Conservation (phyloP, 2,329 filamentous ascomycete species). For the Sclerotinia nivalis region DNA sequence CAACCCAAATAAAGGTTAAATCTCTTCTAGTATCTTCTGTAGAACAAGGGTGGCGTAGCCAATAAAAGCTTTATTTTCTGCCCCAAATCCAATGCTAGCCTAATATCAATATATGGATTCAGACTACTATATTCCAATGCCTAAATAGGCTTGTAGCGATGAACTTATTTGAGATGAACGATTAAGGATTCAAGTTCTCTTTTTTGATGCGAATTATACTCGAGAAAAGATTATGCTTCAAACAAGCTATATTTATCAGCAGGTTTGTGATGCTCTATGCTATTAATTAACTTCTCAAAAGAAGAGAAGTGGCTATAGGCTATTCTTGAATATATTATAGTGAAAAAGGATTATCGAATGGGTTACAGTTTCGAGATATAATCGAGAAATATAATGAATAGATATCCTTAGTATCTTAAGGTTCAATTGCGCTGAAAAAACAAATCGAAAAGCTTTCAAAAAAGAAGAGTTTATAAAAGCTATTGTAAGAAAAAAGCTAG, state of each 20-base stretch:
- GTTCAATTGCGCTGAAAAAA: conserved; percentile 24
- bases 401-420: conserved; percentile 27
- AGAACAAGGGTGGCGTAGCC: neutral
- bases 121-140: conserved; percentile 17
- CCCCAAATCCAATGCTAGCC: neutral
- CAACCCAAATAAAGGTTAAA: no score
- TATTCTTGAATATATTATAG: conserved; percentile 23
- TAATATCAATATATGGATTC: conserved; percentile 19
- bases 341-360: conserved; percentile 29
- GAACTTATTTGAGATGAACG: conserved; percentile 25
- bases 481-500: conserved; percentile 22
- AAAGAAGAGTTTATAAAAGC: conserved; percentile 27
- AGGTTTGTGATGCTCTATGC: conserved; percentile 27
- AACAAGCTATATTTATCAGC: conserved; percentile 14
- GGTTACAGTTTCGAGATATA: conserved; percentile 26
- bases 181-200: conserved; percentile 26
- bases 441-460: conserved; percentile 27
- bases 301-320: neutral
- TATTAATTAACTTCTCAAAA: conserved; percentile 29
- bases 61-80: conserved; percentile 9
- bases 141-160: conserved; percentile 20
- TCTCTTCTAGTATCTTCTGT: conserved; percentile 11
- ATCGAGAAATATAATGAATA: conserved; percentile 23
- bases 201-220: conserved; percentile 24
- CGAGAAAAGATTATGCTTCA: conserved; percentile 25